phyloP scores from a whole-genome alignment of 495 filamentous ascomycete genomes.

The Delitschia confertaspora region DNA sequence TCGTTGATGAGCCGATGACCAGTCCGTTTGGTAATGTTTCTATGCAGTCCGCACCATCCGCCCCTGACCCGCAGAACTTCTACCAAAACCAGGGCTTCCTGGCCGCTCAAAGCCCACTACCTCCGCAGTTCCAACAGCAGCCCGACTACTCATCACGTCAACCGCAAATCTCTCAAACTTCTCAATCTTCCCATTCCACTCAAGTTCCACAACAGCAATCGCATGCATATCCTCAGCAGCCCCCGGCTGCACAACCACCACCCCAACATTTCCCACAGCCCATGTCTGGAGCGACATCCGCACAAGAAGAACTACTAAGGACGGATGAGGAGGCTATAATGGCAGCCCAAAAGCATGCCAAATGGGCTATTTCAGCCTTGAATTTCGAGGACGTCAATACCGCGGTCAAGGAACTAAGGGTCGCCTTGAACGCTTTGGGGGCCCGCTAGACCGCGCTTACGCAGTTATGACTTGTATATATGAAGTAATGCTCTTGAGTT shows the following conservation, averaged over 20 bases:
- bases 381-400: slow-evolving; percentile 95
- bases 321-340: slow-evolving; percentile 67
- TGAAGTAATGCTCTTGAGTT: slow-evolving; percentile 1
- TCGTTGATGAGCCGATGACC: slow-evolving; percentile 15
- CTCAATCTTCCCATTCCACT: slow-evolving; percentile 34
- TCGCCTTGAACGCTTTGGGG: slow-evolving; percentile 61
- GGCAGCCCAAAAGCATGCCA: slow-evolving; percentile 87
- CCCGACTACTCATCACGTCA: slow-evolving; percentile 3
- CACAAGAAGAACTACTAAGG: slow-evolving; percentile 26
- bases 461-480: neutral
- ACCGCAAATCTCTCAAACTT: slow-evolving; percentile 9
- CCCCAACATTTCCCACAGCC: slow-evolving; percentile 28
- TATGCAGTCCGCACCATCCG: neutral
- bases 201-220: slow-evolving; percentile 10
- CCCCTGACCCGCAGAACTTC: slow-evolving; percentile 16
- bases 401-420: slow-evolving; percentile 73
- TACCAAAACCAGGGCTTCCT: slow-evolving; percentile 19
- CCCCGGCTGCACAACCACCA: slow-evolving; percentile 4
- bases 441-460: slow-evolving; percentile 39
- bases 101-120: slow-evolving; percentile 20
- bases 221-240: slow-evolving; percentile 8
- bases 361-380: slow-evolving; percentile 92
- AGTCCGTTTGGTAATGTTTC: slow-evolving; percentile 6
- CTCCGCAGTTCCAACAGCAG: slow-evolving; percentile 10
- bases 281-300: slow-evolving; percentile 18